phyloP scores from a whole-genome alignment of 2,329 filamentous ascomycete species.

The Penicillium sp. region DNA sequence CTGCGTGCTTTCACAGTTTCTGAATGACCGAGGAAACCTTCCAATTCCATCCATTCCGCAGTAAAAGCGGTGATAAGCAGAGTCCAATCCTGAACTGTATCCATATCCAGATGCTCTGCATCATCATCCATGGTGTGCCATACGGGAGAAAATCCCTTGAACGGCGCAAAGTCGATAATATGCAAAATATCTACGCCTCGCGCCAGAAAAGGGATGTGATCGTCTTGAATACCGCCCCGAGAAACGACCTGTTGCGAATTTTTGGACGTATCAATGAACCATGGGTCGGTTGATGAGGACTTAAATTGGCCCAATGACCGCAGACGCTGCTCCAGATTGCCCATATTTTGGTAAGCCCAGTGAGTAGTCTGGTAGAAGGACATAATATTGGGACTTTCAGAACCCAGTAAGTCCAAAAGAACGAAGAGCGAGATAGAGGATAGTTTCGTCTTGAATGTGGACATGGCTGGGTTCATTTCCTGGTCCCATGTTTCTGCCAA shows the following conservation, averaged over 20 bases:
- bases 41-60: slow-evolving; percentile 89
- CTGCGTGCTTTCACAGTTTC: background rate
- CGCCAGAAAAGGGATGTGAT: slow-evolving; percentile 87
- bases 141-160: slow-evolving; percentile 65
- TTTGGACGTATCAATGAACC: slow-evolving; percentile 67
- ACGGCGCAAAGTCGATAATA: slow-evolving; percentile 70
- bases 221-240: slow-evolving; percentile 67
- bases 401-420: slow-evolving; percentile 84
- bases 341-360: slow-evolving; percentile 84
- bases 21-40: slow-evolving; percentile 50
- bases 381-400: slow-evolving; percentile 66
- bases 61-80: slow-evolving; percentile 80
- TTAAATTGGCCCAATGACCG: slow-evolving; percentile 67
- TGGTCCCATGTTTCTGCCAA: slow-evolving; percentile 81
- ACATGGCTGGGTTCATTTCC: slow-evolving; percentile 66
- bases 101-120: slow-evolving; percentile 76
- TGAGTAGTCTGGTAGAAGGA: slow-evolving; percentile 90
- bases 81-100: slow-evolving; percentile 83
- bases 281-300: slow-evolving; percentile 53
- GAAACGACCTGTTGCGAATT: slow-evolving; percentile 48
- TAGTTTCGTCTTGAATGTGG: slow-evolving; percentile 73
- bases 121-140: slow-evolving; percentile 89
- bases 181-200: slow-evolving; percentile 87
- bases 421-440: slow-evolving; percentile 84
- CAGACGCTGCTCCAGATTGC: slow-evolving; percentile 71